Evolutionary conservation across 148 eudicot species (phyloP).

Genomic region (Rhododendron molle): DNA sequence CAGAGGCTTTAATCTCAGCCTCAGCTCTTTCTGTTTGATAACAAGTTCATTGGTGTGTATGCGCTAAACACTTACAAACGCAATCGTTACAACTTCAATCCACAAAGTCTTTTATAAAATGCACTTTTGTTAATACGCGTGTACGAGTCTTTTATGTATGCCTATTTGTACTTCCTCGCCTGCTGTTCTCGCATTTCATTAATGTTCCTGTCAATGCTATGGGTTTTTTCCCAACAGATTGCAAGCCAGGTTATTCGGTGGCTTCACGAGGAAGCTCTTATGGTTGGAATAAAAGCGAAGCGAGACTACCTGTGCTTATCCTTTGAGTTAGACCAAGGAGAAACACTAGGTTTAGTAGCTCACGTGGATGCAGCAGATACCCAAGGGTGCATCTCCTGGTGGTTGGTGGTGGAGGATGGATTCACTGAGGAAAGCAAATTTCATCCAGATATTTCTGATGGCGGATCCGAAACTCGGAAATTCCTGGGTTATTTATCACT

Average conservation of each 20-base stretch:
- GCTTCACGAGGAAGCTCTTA: slow-evolving; percentile 85
- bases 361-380: slow-evolving; percentile 78
- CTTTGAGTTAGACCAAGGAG: slow-evolving; percentile 79
- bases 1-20: not conserved
- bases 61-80: not conserved
- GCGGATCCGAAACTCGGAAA: slow-evolving; percentile 41
- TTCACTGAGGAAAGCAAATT: slow-evolving; percentile 39
- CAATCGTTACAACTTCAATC: not conserved
- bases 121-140: not conserved
- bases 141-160: not conserved
- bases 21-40: not conserved
- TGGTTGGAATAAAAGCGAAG: slow-evolving; percentile 72
- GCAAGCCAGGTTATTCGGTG: slow-evolving; percentile 78
- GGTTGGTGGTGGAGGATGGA: slow-evolving; percentile 71
- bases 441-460: slow-evolving; percentile 30
- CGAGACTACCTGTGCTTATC: slow-evolving; percentile 71
- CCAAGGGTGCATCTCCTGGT: slow-evolving; percentile 88
- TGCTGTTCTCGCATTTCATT: not conserved
- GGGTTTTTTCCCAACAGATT: slow-evolving; percentile 41
- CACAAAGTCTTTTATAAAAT: not conserved
- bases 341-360: slow-evolving; percentile 65
- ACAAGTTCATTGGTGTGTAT: not conserved
- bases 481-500: slow-evolving; percentile 71
- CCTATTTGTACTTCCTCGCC: not conserved
- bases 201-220: not conserved